These are phyloP conservation scores for Nicotiana sylvestris DNA, from an alignment of 257 asterid species.

Conservation along the genomic window DNA sequence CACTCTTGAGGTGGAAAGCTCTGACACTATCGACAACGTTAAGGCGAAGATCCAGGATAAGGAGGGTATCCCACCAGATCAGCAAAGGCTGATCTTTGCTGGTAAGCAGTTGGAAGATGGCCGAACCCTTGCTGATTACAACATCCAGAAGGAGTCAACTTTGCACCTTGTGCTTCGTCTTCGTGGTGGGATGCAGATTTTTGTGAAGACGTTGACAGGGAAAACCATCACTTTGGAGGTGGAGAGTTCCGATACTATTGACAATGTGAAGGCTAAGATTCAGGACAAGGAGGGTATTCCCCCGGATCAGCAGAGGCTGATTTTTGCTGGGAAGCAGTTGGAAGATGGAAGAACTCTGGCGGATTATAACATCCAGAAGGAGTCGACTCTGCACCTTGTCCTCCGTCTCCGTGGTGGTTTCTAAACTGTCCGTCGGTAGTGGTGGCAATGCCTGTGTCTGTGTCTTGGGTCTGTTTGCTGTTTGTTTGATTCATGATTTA, in stretches of 20 bases:
- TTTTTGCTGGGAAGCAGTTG: conserved; percentile 15
- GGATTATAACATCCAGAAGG: conserved; percentile 17
- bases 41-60: not conserved
- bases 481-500: not conserved
- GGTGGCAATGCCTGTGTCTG: not conserved
- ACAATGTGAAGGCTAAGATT: conserved; percentile 15
- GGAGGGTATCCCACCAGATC: not conserved
- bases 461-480: not conserved
- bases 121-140: not conserved
- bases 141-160: not conserved
- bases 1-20: not conserved
- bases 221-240: conserved; percentile 20
- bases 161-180: not conserved
- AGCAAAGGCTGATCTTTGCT: not conserved
- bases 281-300: conserved; percentile 20
- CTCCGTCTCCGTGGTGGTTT: conserved; percentile 12
- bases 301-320: conserved; percentile 18
- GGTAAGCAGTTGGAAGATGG: conserved; percentile 4
- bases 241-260: conserved; percentile 16
- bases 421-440: not conserved
- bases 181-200: conserved; percentile 19
- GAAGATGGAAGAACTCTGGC: conserved; percentile 18
- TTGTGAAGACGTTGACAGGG: conserved; percentile 16
- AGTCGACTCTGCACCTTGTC: conserved; percentile 12
- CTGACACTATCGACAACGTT: not conserved